These are phyloP conservation scores for Streptanthus diversifolius DNA, from an alignment of 345 rosid species.

Conservation along the genomic window DNA sequence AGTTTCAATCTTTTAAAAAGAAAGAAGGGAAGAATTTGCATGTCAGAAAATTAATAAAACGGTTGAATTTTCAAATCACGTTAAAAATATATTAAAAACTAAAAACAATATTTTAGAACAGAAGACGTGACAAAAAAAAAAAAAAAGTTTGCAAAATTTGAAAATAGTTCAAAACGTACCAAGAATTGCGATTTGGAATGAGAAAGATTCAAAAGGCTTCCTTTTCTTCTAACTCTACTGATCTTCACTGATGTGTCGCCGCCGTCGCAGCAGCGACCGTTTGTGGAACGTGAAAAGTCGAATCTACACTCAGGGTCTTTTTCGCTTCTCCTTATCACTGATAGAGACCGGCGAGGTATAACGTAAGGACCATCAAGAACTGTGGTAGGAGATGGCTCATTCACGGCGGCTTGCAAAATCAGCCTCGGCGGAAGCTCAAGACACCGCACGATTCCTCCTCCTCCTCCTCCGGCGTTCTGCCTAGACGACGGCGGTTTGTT, in stretches of 20 bases:
- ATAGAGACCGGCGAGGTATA: constrained; percentile 31
- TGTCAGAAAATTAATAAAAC: background rate
- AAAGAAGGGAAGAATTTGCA: background rate
- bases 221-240: constrained; percentile 46
- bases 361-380: constrained; percentile 58
- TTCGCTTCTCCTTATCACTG: constrained; percentile 34
- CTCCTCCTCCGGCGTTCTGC: constrained; percentile 15
- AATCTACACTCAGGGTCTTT: constrained; percentile 19
- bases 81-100: background rate
- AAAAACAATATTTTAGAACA: background rate
- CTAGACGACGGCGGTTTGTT: constrained; percentile 12
- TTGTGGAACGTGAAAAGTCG: constrained; percentile 18
- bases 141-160: background rate
- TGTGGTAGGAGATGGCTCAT: constrained; percentile 52
- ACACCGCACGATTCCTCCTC: constrained; percentile 37
- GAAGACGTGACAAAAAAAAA: background rate
- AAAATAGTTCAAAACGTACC: constrained; percentile 35
- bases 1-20: background rate
- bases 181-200: constrained; percentile 41
- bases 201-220: constrained; percentile 44
- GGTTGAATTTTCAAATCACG: background rate
- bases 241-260: constrained; percentile 47
- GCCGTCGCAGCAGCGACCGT: background rate
- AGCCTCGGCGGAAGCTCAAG: constrained; percentile 79
- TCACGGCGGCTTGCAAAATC: background rate